phyloP scores from a whole-genome alignment of 345 rosid genomes.

The Eucalyptus regnans region DNA sequence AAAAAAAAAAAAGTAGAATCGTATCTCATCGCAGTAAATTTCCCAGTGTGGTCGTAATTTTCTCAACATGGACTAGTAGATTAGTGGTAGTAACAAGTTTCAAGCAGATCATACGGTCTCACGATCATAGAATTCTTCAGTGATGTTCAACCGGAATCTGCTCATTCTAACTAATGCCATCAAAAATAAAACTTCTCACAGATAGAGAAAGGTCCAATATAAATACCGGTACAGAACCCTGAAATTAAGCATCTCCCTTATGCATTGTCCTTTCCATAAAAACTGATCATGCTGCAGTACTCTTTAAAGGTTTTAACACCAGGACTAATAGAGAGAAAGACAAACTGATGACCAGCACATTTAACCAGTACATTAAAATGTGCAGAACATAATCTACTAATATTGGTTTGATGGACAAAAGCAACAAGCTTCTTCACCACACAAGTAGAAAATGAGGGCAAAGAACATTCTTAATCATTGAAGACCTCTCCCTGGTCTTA shows the following conservation, averaged over 20 bases:
- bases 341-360: neutral
- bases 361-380: neutral
- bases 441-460: neutral
- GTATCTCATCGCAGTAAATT: neutral
- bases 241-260: neutral
- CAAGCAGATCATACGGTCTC: neutral
- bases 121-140: neutral
- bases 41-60: neutral
- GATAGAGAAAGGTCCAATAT: neutral
- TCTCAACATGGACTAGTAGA: neutral
- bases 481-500: neutral
- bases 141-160: neutral
- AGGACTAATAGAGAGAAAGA: neutral
- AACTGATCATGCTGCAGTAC: neutral
- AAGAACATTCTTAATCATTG: neutral
- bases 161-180: neutral
- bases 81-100: neutral
- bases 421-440: neutral
- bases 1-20: neutral
- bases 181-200: neutral
- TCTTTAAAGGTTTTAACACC: neutral
- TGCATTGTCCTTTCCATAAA: neutral
- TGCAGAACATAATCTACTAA: neutral
- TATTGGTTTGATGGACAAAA: neutral
- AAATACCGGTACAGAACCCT: neutral